Evolutionary conservation across 2,329 filamentous ascomycete genomes (phyloP), one percentile per base, ranked within the genome.

Genomic region (Colletotrichum incanum): DNA sequence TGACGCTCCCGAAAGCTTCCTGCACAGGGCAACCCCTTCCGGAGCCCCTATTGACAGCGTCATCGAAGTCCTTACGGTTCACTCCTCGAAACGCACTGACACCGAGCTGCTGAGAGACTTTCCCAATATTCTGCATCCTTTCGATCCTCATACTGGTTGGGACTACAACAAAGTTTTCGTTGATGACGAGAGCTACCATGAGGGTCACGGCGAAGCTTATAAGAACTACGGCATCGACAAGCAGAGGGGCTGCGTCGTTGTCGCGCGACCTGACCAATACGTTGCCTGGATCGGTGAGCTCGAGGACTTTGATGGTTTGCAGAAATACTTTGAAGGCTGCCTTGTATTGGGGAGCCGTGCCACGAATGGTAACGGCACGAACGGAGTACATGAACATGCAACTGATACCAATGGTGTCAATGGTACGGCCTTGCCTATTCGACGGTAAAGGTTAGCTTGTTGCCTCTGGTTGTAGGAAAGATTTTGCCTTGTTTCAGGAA

Each of bases 231-330:
- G 90, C 0, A 83, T 94, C 1, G 84, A 90, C 74, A 78, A 75
- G 23, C 82, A 86, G 65, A 79, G 80, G 26, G 92, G 92, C 0
- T 90, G 88, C 73, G 81, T 90, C 5, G 86, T 93, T 0, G 82
- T 91, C 1, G 82, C 91, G 2, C 80, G 93, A 60, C 93, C 92
- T 2, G 93, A 94, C 82, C 90, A 92, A 77, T 91, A 94, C 79
- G 87, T 93, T 41, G 86, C 79, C 1, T 82, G 81, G 76, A 74
- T 85, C 1, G 81, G 81, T 1, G 78, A 81, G 20, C 73, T 86
- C 26, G 80, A 83, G 28, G 80, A 82, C 41, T 80, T 82, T 45
- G 78, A 76, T 2, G 76, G 76, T 3, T 47, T 84, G 43, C 76
- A 80, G 69, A 65, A 73, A n/a, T 83, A 83, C 61, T 83, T 84